A percentile compares a stretch with the other conserved stretches of the same genome.
phyloP scores from a whole-genome alignment of 805 yeast genomes.

The Candida lessepsii region DNA sequence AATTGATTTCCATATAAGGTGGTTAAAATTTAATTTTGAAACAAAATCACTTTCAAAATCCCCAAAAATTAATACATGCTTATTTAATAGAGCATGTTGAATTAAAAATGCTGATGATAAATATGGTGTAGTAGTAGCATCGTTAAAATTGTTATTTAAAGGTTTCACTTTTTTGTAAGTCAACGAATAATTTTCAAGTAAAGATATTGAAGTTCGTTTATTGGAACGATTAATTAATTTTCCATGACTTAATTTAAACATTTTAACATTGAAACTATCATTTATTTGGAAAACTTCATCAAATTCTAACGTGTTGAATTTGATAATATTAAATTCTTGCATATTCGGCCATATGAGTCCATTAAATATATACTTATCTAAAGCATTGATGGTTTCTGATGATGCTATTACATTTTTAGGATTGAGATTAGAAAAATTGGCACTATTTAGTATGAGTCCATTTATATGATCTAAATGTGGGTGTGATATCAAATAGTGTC shows the following conservation, averaged over 20 bases:
- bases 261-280: conserved; percentile 23
- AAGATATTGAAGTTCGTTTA: conserved; percentile 21
- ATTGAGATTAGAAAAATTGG: conserved; percentile 39
- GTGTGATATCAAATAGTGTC: conserved; percentile 64
- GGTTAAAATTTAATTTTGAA: conserved; percentile 39
- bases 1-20: conserved; percentile 55
- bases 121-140: conserved; percentile 20
- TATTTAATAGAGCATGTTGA: conserved; percentile 11
- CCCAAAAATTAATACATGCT: conserved; percentile 66
- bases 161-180: not conserved
- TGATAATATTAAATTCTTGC: conserved; percentile 29
- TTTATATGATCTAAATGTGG: conserved; percentile 81
- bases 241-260: conserved; percentile 38
- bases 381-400: conserved; percentile 47
- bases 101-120: conserved; percentile 62
- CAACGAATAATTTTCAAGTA: conserved; percentile 17
- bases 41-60: conserved; percentile 73
- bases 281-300: conserved; percentile 15
- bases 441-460: conserved; percentile 69
- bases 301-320: conserved; percentile 19
- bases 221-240: conserved; percentile 10
- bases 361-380: conserved; percentile 64
- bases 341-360: conserved; percentile 79
- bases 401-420: conserved; percentile 55
- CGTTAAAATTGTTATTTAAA: not conserved